Base-by-base conservation (phyloP, 139 green algal species). In the Micromonas commoda region DNA sequence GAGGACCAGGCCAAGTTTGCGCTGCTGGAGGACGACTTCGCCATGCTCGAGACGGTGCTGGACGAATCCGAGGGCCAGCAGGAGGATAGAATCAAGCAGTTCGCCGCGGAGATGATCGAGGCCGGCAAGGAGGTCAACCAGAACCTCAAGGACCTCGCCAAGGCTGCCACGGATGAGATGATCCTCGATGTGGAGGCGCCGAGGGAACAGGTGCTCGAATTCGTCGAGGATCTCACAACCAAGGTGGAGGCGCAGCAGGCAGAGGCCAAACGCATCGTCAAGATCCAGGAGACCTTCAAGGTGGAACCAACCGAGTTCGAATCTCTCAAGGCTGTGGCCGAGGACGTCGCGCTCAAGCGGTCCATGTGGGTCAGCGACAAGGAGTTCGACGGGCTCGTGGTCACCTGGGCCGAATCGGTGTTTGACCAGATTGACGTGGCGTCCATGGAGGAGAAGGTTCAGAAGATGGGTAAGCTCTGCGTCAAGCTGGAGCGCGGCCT, bases 211-310 rank as follows among this genome's bases (percentile, higher is more conserved):
- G 81, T 85, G 24, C 29, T 81, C 24, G 68, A 69, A 6, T 80
- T 68, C 71, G 57, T 66, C 3, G 67, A 29, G 33, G 32, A 52
- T 34, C 81, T 87, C 35, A 23, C 29, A 31, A 61, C 71, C 26
- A 72, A 85, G 71, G 70, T 89, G 61, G 63, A 52, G 3, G 32
- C 32, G 54, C 82, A 86, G 77, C 70, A 88, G 69, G 61, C 64
- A 6, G 74, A 89, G 82, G 84, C 82, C 6, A 60, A 82, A 65
- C 78, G 84, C 54, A 91, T 96, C 76, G 83, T 88, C 64, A 83
- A 88, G 54, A 90, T 89, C 82, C 89, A 93, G 78, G 32, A 73
- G 5, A 79, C 93, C n/a, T 92, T 96, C 83, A 88, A 88, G 80
- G 80, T 93, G 52, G 6, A 68, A 1, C 53, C 85, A 54, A 77